Evolutionary conservation across 1,139 yeast genomes (phyloP).

Genomic region (Lodderomyces theae): DNA sequence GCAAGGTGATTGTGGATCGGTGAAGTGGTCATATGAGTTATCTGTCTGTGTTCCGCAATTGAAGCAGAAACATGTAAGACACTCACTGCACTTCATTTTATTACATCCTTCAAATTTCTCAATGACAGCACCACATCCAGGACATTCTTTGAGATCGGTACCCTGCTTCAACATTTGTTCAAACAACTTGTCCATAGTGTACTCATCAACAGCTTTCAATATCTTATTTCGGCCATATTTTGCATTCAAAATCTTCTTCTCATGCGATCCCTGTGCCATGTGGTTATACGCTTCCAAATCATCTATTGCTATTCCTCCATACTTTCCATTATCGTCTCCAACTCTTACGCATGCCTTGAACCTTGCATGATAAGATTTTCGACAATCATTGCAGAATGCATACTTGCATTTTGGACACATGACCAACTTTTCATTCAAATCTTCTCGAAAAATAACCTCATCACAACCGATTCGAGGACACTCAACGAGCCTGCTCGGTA

Average conservation of each 20-base stretch:
- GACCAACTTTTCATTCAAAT: conserved; percentile 51
- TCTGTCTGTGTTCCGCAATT: conserved; percentile 48
- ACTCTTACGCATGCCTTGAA: conserved; percentile 39
- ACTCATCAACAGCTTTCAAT: conserved; percentile 42
- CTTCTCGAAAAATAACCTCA: conserved; percentile 44
- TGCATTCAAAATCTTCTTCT: conserved; percentile 37
- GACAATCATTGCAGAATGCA: conserved; percentile 61
- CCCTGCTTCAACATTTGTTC: conserved; percentile 42
- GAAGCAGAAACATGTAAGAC: conserved; percentile 54
- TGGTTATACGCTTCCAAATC: conserved; percentile 40
- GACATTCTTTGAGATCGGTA: conserved; percentile 49
- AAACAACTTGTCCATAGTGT: conserved; percentile 48
- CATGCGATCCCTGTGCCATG: conserved; percentile 25
- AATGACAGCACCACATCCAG: conserved; percentile 52
- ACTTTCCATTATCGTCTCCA: conserved; percentile 15
- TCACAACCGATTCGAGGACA: conserved; percentile 52
- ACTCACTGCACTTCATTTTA: conserved; percentile 58
- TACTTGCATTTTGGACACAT: conserved; percentile 52
- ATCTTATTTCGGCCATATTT: conserved; percentile 51
- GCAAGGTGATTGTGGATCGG: conserved; percentile 41
- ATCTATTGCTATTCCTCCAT: conserved; percentile 40
- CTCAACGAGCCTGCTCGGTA: conserved; percentile 48
- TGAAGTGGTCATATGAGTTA: conserved; percentile 57
- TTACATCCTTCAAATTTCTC: conserved; percentile 67
- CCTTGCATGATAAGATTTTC: conserved; percentile 66